Evolutionary conservation across 2,329 filamentous ascomycete species (phyloP).

Genomic region (Aspergillus udagawae): DNA sequence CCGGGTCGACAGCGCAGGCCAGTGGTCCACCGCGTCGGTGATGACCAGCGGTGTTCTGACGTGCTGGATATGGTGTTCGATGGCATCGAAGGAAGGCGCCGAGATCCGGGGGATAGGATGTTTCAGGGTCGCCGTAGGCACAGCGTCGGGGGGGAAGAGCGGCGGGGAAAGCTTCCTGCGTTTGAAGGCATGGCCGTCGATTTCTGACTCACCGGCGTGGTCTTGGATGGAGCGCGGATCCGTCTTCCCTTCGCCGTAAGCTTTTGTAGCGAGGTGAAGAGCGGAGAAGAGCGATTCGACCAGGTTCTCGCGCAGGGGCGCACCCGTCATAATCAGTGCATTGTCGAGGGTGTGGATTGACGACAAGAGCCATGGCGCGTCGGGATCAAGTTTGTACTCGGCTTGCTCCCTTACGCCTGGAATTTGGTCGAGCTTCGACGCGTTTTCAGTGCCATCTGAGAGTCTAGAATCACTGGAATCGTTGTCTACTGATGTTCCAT

Average conservation of each 20-base stretch:
- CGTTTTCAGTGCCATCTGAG: neutral
- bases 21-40: constrained; percentile 59
- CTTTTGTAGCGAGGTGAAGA: constrained; percentile 23
- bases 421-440: neutral
- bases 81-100: constrained; percentile 53
- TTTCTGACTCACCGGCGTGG: neutral
- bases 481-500: neutral
- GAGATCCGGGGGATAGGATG: constrained; percentile 38
- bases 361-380: constrained; percentile 48
- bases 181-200: constrained; percentile 17
- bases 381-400: constrained; percentile 10
- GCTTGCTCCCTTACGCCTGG: constrained; percentile 11
- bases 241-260: neutral
- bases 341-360: constrained; percentile 68
- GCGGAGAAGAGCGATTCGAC: constrained; percentile 36
- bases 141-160: constrained; percentile 30
- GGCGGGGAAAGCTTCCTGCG: constrained; percentile 29
- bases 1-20: constrained; percentile 68
- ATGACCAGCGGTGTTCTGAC: constrained; percentile 63
- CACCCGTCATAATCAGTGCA: constrained; percentile 71
- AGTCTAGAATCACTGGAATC: neutral
- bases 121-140: constrained; percentile 31
- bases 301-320: constrained; percentile 50
- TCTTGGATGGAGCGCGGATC: neutral
- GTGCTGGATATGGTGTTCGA: constrained; percentile 57